phyloP scores from a whole-genome alignment of 2,329 filamentous ascomycete species.

The Aureobasidium namibiae region DNA sequence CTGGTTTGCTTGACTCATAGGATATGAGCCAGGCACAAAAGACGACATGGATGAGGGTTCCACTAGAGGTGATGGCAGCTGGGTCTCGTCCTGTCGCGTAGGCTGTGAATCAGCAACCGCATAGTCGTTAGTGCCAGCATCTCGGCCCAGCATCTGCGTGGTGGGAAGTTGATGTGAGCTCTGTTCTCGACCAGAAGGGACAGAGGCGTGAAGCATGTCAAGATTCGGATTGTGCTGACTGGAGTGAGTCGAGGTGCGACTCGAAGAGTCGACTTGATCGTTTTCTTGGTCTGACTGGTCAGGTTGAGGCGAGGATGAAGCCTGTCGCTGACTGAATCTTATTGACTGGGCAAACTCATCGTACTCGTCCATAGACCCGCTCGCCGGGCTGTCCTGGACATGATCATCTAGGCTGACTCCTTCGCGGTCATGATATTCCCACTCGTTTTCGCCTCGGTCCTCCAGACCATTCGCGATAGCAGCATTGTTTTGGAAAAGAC shows the following conservation, averaged over 20 bases:
- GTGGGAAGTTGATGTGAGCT: not conserved
- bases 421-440: constrained; percentile 13
- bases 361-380: constrained; percentile 27
- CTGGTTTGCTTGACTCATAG: constrained; percentile 19
- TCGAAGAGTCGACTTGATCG: not conserved
- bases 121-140: constrained; percentile 19
- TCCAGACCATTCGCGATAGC: not conserved
- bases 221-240: not conserved
- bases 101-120: constrained; percentile 41
- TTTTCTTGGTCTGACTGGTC: not conserved
- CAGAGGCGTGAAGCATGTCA: not conserved
- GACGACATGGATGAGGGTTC: constrained; percentile 30
- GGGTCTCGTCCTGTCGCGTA: constrained; percentile 20
- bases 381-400: not conserved
- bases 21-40: constrained; percentile 28
- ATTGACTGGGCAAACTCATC: constrained; percentile 28
- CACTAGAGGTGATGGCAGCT: constrained; percentile 23
- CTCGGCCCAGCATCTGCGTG: not conserved
- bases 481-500: constrained; percentile 10
- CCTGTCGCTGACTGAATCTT: constrained; percentile 22
- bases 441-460: constrained; percentile 3
- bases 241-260: not conserved
- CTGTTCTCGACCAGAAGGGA: not conserved
- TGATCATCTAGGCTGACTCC: constrained; percentile 13
- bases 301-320: not conserved